Evolutionary conservation across 257 asterid species (phyloP).

Genomic region (Salvia splendens): DNA sequence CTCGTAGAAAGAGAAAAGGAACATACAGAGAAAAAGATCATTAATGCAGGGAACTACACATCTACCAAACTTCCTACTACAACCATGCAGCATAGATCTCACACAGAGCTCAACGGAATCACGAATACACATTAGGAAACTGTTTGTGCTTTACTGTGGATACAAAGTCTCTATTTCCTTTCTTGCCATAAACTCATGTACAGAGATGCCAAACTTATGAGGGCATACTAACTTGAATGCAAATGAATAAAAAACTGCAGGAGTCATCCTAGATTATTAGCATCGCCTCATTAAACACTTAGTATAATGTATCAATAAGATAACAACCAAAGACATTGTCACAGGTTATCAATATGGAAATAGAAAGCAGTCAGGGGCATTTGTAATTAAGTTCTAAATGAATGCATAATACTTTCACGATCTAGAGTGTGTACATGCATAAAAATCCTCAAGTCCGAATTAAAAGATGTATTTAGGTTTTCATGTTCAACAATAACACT

Average conservation of each 20-base stretch:
- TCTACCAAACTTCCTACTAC: slow-evolving; percentile 5
- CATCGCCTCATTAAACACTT: slow-evolving; percentile 11
- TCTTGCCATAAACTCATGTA: not conserved
- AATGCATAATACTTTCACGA: slow-evolving; percentile 1
- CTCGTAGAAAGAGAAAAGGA: slow-evolving; percentile 21
- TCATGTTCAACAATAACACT: slow-evolving; percentile 19
- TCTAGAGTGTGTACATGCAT: not conserved
- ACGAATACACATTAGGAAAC: not conserved
- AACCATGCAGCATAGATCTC: slow-evolving; percentile 12
- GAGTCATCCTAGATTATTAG: not conserved
- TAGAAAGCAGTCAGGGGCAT: too few species aligned
- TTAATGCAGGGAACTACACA: slow-evolving; percentile 1
- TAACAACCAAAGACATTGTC: slow-evolving; percentile 3
- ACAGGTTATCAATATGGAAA: not conserved
- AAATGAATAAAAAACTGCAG: not conserved
- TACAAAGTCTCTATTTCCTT: not conserved
- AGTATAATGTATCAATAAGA: not conserved
- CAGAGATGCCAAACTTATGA: slow-evolving; percentile 19
- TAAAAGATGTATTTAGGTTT: not conserved
- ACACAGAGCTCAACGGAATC: not conserved
- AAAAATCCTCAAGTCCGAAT: slow-evolving; percentile 3
- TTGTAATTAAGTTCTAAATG: not conserved
- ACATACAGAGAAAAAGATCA: slow-evolving; percentile 3
- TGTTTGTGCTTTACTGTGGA: not conserved
- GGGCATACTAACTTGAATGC: slow-evolving; percentile 5